Evolutionary conservation across 2,329 filamentous ascomycete species (phyloP), one percentile per base, ranked within the genome.

Genomic region (Curvularia spicifera): DNA sequence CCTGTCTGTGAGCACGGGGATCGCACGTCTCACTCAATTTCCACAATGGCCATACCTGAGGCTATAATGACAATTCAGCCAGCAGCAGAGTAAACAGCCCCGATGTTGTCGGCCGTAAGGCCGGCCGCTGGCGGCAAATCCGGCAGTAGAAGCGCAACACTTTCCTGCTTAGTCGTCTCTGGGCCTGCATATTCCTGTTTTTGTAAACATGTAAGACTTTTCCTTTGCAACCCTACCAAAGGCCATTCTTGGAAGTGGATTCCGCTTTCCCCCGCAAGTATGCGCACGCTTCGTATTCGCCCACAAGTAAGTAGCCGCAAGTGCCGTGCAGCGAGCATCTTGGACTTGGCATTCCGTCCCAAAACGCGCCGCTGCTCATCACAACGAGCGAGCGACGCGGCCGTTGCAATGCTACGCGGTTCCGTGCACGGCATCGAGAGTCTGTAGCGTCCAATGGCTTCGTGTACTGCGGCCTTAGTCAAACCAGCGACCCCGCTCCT

Each of bases 151-250:
- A 44, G 10, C n/a, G 24, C 42, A 28, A 54, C 15, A 55, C 29
- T 31, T 33, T 20, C 29, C 51, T 58, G 52, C 55, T 51, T 20
- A 24, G 56, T 26, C 44, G 26, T 26, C 22, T 42, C 55, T 49
- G 54, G 53, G 28, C 28, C 6, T 59, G 53, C 53, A 52, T 47
- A 58, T 58, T 56, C 56, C 52, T 33, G 56, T 56, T 59, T 56
- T 56, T 28, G 20, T 31, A 31, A 13, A 44, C 26, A 31, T 37
- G 46, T 39, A 37, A 48, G 28, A 53, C 51, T 35, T 22, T 37
- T 37, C 35, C 28, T 37, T 37, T 7, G 31, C 15, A 37, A 13
- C n/a, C 22, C 29, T 31, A 39, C 18, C 18, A 20, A 24, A 48
- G 39, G 26, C 15, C 20, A 12, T 28, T 29, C 50, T 44, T 44